Base-by-base conservation (phyloP, 1,139 yeast genomes). In the Candida sanyaensis region DNA sequence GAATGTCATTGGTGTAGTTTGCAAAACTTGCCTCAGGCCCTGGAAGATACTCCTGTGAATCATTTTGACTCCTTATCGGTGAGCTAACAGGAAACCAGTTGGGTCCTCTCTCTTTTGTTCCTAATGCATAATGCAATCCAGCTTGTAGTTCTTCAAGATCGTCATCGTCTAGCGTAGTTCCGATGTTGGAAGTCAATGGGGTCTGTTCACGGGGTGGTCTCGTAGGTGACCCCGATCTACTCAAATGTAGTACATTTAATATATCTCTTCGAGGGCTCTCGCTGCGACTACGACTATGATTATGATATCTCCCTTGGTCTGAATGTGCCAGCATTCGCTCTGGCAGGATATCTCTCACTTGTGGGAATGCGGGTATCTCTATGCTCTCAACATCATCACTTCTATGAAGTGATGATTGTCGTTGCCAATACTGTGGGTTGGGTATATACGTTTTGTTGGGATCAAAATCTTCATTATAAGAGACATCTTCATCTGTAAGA, bases 101-200 rank as follows among this genome's bases (percentile, higher is more conserved):
- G 10, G 68, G 61, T 4, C 50, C 62, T 6, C 57, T 53, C 4
- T 57, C 56, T 9, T 54, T 53, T 3, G 69, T 56, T 1, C 79
- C 78, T 29, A 74, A 58, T 1, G 78, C 80, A 51, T 61, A 64
- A 34, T 61, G 61, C 21, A 75, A 54, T 4, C 77, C 77, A 51
- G 71, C 70, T 42, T 65, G 63, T 31, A 75, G 55, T 29, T 71
- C 73, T 42, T 68, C 66, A 27, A 71, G 61, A 48, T 71, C 73
- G 38, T 62, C 62, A 23, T 60, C 64, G 36, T 60, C 47, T 9
- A 48, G 32, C 9, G 44, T 42, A 17, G 43, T 37, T 4, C 42
- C 42, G 11, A 51, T 23, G 17, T 36, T 36, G 12, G 54, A 43
- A 6, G 51, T 37, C 24, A 39, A 13, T 3, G 33, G 24, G 6